Evolutionary conservation across 2,329 filamentous ascomycete species (phyloP), one percentile per base, ranked within the genome.

Genomic region (Penicillium sp.): DNA sequence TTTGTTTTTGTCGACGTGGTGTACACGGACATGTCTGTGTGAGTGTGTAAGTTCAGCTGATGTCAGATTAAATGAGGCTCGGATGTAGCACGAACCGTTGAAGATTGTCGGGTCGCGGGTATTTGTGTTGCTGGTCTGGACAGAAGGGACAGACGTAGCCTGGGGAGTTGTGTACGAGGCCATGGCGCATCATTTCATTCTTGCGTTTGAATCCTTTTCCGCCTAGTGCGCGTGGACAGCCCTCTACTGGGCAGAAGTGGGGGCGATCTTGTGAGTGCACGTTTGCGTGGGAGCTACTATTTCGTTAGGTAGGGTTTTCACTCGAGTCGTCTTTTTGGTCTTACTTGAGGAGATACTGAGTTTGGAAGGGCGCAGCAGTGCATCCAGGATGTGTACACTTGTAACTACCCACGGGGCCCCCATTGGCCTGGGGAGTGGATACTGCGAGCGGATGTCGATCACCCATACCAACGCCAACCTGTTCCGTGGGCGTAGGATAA

Each of bases 131-230:
- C 64, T 92, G 84, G 69, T 96, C 92, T 1, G 91, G 90, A 73
- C 94, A 99, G 71, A 97, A 97, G 0, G 94, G 94, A 73, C 94
- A 99, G 31, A 96, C 87, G 69, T 97, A 99, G 59, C 93, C 93
- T 1, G 94, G 94, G 8, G 91, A 96, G 64, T 92, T 89, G 70
- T 99, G 94, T 4, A 97, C 94, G 3, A 97, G 83, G 1, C 93
- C 93, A 69, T 88, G 86, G n/a, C 86, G 79, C 60, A 87, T 87
- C 86, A 88, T 88, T 69, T 88, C 86, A 62, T 88, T 88, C 69
- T 88, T 88, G 33, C 86, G 80, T 70, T 88, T 88, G 77, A 88
- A 88, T 2, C 86, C 86, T 67, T 85, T 85, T 21, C 85, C 85
- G n/a, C 84, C 83, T 61, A 83, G 77, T n/a, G 78, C 80, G 40